A percentile compares a stretch with the other conserved stretches of the same genome.
Conservation (phyloP, 2,329 filamentous ascomycete genomes). For the Elsinoe arachidis region DNA sequence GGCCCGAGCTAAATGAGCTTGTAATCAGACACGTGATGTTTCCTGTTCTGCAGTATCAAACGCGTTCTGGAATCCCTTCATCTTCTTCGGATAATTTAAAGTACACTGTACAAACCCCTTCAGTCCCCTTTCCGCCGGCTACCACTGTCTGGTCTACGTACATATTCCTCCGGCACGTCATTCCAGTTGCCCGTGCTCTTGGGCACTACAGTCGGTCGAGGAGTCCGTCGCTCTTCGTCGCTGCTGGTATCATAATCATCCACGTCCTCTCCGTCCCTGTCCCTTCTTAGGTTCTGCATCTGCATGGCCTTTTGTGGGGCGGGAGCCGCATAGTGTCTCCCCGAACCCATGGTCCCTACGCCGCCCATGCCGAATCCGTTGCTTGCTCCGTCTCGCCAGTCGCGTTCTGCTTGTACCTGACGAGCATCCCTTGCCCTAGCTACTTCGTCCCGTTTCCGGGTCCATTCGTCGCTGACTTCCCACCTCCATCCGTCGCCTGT, state of each 20-base stretch:
- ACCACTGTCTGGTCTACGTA: slow-evolving; percentile 20
- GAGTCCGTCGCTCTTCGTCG: slow-evolving; percentile 27
- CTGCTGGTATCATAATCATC: slow-evolving; percentile 23
- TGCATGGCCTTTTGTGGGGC: slow-evolving; percentile 23
- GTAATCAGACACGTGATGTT: neutral
- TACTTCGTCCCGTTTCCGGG: slow-evolving; percentile 54
- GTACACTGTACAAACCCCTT: slow-evolving; percentile 4
- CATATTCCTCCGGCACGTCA: slow-evolving; percentile 40
- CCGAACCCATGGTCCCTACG: slow-evolving; percentile 4
- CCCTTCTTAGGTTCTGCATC: slow-evolving; percentile 32
- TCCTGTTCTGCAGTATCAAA: neutral
- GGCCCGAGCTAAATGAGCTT: slow-evolving; percentile 5
- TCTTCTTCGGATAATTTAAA: neutral
- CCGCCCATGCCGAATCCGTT: slow-evolving; percentile 10
- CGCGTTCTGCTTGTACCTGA: slow-evolving; percentile 28
- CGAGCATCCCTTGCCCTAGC: slow-evolving; percentile 39
- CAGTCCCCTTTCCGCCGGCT: slow-evolving; percentile 26
- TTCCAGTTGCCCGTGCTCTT: slow-evolving; percentile 37
- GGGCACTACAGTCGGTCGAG: slow-evolving; percentile 16
- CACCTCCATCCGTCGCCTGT: slow-evolving; percentile 89
- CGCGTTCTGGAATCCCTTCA: neutral
- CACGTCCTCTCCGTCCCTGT: slow-evolving; percentile 5
- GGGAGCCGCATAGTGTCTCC: slow-evolving; percentile 11
- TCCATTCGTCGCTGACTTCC: slow-evolving; percentile 76
- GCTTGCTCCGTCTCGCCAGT: neutral